phyloP scores from a whole-genome alignment of 2,329 filamentous ascomycete species.

The Fusarium kyushuense region DNA sequence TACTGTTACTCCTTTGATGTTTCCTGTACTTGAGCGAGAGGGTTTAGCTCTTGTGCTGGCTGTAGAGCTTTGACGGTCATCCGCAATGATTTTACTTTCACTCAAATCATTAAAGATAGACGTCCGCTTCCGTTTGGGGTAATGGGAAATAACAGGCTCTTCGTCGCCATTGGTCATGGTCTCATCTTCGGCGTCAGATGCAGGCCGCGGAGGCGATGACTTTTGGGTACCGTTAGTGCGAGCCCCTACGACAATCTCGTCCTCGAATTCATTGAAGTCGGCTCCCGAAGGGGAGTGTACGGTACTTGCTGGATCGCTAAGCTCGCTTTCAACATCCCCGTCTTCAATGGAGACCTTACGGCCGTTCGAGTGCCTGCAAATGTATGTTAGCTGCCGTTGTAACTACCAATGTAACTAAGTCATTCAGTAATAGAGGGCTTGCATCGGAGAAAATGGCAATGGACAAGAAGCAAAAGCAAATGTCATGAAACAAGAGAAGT shows the following conservation, averaged over 20 bases:
- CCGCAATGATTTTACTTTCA: conserved; percentile 59
- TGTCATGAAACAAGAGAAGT: not conserved
- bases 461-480: not conserved
- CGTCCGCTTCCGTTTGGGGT: conserved; percentile 68
- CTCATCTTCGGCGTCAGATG: conserved; percentile 57
- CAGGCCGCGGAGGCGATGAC: conserved; percentile 51
- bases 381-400: conserved; percentile 41
- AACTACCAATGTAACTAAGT: not conserved
- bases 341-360: conserved; percentile 52
- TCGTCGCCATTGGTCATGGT: conserved; percentile 59
- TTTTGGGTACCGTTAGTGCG: conserved; percentile 56
- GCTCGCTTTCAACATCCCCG: conserved; percentile 57
- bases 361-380: conserved; percentile 48
- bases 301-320: conserved; percentile 57
- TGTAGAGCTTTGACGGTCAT: conserved; percentile 46
- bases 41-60: conserved; percentile 46
- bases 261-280: conserved; percentile 58
- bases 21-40: conserved; percentile 47
- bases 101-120: conserved; percentile 63
- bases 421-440: not conserved
- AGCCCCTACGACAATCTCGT: conserved; percentile 66
- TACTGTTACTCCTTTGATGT: conserved; percentile 62
- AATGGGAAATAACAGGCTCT: conserved; percentile 55
- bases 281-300: conserved; percentile 55
- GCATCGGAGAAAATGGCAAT: not conserved